A percentile compares a stretch with the other conserved stretches of the same genome.
These are phyloP conservation scores for Clonostachys rhizophaga DNA, from an alignment of 2,329 filamentous ascomycete genomes.

Conservation along the genomic window DNA sequence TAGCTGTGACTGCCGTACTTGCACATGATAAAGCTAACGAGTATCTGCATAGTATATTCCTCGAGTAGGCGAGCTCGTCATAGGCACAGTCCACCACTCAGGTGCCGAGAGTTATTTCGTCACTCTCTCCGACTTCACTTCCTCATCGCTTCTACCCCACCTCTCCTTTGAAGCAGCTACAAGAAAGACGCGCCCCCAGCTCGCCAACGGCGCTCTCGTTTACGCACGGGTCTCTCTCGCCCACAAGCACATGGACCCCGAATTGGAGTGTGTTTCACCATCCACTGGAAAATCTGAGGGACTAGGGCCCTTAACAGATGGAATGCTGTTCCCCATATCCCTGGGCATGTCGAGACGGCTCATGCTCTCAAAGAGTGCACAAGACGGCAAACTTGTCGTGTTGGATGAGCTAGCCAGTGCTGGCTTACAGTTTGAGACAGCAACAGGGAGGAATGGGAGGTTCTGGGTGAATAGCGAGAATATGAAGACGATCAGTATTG, in stretches of 20 bases:
- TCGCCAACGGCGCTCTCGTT: slow-evolving; percentile 71
- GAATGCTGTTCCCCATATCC: slow-evolving; percentile 82
- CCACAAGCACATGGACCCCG: slow-evolving; percentile 79
- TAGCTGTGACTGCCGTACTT: background rate
- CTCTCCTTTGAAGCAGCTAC: slow-evolving; percentile 90
- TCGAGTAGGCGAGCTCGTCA: slow-evolving; percentile 76
- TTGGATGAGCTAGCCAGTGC: slow-evolving; percentile 73
- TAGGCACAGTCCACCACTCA: slow-evolving; percentile 77
- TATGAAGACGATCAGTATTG: slow-evolving; percentile 66
- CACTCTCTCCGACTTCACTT: slow-evolving; percentile 61
- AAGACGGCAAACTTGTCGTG: slow-evolving; percentile 63
- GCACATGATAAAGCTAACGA: background rate
- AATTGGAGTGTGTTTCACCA: slow-evolving; percentile 84
- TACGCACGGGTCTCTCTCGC: slow-evolving; percentile 81
- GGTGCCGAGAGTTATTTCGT: slow-evolving; percentile 77
- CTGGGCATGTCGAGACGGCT: slow-evolving; percentile 77
- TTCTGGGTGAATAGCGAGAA: slow-evolving; percentile 86
- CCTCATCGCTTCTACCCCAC: slow-evolving; percentile 70
- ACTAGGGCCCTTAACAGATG: slow-evolving; percentile 75
- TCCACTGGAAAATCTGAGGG: slow-evolving; percentile 86
- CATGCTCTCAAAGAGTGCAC: slow-evolving; percentile 51
- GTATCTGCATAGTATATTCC: slow-evolving; percentile 64
- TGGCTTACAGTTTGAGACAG: slow-evolving; percentile 86
- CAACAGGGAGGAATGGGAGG: slow-evolving; percentile 86
- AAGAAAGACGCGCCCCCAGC: slow-evolving; percentile 83